These are phyloP conservation scores for Fraxinus latifolia DNA, from an alignment of 305 asterid species.

Conservation along the genomic window DNA sequence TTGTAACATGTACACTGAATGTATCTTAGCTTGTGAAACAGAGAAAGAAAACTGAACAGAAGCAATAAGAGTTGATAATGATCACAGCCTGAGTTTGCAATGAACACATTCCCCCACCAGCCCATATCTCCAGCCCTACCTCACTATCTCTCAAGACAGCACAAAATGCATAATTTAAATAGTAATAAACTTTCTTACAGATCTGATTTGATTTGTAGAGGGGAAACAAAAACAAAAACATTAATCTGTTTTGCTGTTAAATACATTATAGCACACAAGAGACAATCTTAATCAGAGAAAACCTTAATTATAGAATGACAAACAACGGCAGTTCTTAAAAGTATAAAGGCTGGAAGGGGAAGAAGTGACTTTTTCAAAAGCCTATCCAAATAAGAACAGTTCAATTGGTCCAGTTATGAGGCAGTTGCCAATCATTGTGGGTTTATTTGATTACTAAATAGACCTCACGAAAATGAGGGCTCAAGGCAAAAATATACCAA, in stretches of 20 bases:
- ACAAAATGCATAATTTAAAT: background rate
- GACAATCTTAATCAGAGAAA: background rate
- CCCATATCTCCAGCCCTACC: background rate
- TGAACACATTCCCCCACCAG: background rate
- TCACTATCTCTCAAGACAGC: background rate
- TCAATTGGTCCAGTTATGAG: background rate
- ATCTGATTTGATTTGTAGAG: background rate
- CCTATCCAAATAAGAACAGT: background rate
- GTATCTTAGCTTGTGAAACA: background rate
- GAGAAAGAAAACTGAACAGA: background rate
- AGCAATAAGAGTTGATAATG: background rate
- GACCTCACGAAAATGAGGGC: background rate
- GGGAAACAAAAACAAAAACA: background rate
- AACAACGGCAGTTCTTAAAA: background rate
- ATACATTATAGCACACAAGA: background rate
- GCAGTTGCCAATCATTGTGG: background rate
- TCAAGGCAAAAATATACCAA: background rate
- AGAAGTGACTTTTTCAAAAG: background rate
- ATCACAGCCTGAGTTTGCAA: background rate
- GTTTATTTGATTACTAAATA: background rate
- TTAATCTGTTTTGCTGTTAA: background rate
- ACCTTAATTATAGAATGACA: background rate
- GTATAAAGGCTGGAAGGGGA: background rate
- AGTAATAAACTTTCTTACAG: background rate
- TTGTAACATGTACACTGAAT: background rate